phyloP scores from a whole-genome alignment of 495 filamentous ascomycete species.

The Penicillium verhagenii region DNA sequence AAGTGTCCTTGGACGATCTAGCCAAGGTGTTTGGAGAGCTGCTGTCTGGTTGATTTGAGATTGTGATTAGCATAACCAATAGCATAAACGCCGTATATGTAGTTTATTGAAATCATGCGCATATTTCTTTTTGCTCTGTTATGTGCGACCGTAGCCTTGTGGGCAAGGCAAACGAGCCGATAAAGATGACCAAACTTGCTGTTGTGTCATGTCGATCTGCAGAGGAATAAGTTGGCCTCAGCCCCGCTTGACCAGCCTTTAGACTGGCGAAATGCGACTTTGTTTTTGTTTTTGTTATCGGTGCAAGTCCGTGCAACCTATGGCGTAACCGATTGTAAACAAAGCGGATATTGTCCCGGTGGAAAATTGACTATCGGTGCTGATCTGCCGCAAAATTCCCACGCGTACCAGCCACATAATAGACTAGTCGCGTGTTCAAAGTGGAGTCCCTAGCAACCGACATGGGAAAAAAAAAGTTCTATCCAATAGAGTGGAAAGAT shows the following conservation, averaged over 20 bases:
- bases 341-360: not conserved
- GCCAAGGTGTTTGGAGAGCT: conserved; percentile 18
- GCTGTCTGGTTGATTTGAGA: not conserved
- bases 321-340: not conserved
- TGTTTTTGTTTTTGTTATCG: no score
- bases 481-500: not conserved
- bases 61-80: not conserved
- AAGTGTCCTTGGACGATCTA: conserved; percentile 26
- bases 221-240: no score
- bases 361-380: not conserved
- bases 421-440: not conserved
- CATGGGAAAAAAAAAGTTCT: not conserved
- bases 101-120: not conserved
- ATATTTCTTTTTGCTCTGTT: no score
- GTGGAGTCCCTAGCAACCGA: not conserved
- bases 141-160: no score
- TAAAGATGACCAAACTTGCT: no score
- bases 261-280: no score
- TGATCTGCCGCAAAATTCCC: not conserved
- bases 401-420: not conserved
- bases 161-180: no score
- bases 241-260: no score
- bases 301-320: no score
- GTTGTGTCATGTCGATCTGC: no score
- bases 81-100: no score